phyloP scores from a whole-genome alignment of 306 rosid species.

The Trichosanthes cucumerina region DNA sequence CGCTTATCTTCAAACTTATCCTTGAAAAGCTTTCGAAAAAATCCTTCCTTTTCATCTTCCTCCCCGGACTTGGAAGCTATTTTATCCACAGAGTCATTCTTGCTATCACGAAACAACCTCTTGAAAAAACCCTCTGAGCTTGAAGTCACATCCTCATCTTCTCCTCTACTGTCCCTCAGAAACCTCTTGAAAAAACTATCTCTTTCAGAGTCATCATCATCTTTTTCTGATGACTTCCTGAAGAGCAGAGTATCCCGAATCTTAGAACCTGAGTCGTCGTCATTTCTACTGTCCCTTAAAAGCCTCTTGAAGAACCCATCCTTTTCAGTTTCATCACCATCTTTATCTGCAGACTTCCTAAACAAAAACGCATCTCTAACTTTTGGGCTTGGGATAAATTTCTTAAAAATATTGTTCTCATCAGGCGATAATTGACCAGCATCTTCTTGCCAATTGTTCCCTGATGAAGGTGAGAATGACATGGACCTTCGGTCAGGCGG shows the following conservation, averaged over 20 bases:
- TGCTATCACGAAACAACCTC: slow-evolving; percentile 81
- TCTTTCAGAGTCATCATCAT: slow-evolving; percentile 64
- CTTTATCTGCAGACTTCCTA: slow-evolving; percentile 75
- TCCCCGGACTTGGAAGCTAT: slow-evolving; percentile 29
- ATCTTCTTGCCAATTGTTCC: slow-evolving; percentile 47
- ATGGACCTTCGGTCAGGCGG: slow-evolving; percentile 48
- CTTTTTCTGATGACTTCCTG: slow-evolving; percentile 67
- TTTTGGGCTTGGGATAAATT: slow-evolving; percentile 68
- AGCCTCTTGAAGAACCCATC: slow-evolving; percentile 87
- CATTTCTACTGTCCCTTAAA: slow-evolving; percentile 70
- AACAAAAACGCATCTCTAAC: slow-evolving; percentile 79
- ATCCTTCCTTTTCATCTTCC: slow-evolving; percentile 78
- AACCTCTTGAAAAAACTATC: slow-evolving; percentile 79
- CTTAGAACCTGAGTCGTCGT: slow-evolving; percentile 64
- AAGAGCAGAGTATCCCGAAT: slow-evolving; percentile 62
- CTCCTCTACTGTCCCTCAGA: slow-evolving; percentile 68
- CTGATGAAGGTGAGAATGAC: slow-evolving; percentile 54
- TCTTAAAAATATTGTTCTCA: slow-evolving; percentile 70
- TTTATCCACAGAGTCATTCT: slow-evolving; percentile 59
- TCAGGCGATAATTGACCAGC: slow-evolving; percentile 46
- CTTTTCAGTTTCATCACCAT: slow-evolving; percentile 64
- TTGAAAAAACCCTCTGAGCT: slow-evolving; percentile 84
- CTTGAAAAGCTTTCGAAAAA: slow-evolving; percentile 63
- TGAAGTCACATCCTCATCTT: slow-evolving; percentile 62
- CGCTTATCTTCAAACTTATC: slow-evolving; percentile 76